Evolutionary conservation across 768 basidiomycete genomes (phyloP), one percentile per base, ranked within the genome.

Genomic region (Psilocybe tampanensis): DNA sequence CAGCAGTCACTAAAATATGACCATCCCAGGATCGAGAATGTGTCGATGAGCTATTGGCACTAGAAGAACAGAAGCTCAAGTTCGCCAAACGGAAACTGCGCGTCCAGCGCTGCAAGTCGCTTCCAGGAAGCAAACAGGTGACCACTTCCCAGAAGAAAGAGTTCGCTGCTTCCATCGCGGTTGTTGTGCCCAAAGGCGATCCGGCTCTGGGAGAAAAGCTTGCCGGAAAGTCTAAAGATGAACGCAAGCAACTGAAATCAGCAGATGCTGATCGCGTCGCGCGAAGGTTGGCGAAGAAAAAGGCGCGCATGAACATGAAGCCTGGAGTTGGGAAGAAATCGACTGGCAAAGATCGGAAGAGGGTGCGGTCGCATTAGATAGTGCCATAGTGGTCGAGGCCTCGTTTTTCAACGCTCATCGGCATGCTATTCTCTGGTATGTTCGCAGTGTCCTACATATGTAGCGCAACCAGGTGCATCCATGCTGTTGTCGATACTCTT

Each of bases 51-150:
- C 71, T 98, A 43, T 78, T 99, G 33, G 92, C 92, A 0, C 74
- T 98, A 17, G 89, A 93, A 44, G 77, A 83, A 17, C 75, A 70
- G 44, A 90, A 88, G 62, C 84, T 98, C 69, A 94, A 90, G 68
- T 94, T 98, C 67, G 93, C 92, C 17, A 97, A 96, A 70, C 92
- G 94, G 61, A 94, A 89, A 65, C 79, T 98, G 2, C 89, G 96
- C 19, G 86, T 98, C 2, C 91, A 98, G 67, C 85, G 91, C 34
- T 98, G 94, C 77, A 96, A 94, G 70, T 86, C 85, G n/a, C 49
- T 85, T 21, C 75, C 83, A 18, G 77, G 83, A 19, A 66, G 68
- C 42, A 70, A 68, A 59, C 44, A 56, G 26, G 21, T 51, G 56
- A 24, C 47, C 54, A 24, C 64, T 41, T 51, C 53, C 60, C 52